Base-by-base conservation (phyloP, 768 basidiomycete genomes). In the Steccherinum ochraceum region DNA sequence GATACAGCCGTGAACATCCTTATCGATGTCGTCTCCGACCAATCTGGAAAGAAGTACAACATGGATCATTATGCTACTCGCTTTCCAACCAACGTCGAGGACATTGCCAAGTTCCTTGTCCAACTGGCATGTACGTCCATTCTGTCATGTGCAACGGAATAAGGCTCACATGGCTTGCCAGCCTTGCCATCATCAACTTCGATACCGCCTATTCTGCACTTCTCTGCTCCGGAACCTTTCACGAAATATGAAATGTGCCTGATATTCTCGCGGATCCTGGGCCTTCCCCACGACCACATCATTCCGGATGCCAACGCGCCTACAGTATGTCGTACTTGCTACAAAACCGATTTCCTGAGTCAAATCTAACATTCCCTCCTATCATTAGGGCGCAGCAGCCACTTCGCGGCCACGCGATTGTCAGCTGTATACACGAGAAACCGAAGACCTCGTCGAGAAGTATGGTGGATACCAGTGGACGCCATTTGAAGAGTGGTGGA, bases 51-150 rank as follows among this genome's bases (percentile, higher is more conserved):
- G 69, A 72, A 70, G 27, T 93, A 93, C 72, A 91, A 84, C 66
- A 97, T 97, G 95, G 95, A 99, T 64, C 86, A 95, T 65, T 95
- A 84, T 63, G 93, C 91, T 21, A 89, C 86, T 16, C 79, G 95
- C 24, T 95, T 87, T 69, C 95, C 95, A 0, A 98, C 95, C 21
- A 93, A 93, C 60, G 84, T 91, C 11, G 60, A 84, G 25, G 94
- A 97, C 61, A 86, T 97, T 49, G 93, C 88, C 2, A 72, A 80
- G 19, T 94, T 95, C 61, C 74, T 97, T 25, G 83, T 84, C 40
- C 83, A 88, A 35, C 73, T 95, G 3, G 72, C 80, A 20, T 75
- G 91, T 92, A 54, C 45, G 77, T 67, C 5, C 7, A 25, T 13
- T 10, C 48, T 5, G 18, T 50, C 19, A 20, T n/a, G 11, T 39